Conservation (phyloP, 1,139 yeast species). For the Diutina siamensis region DNA sequence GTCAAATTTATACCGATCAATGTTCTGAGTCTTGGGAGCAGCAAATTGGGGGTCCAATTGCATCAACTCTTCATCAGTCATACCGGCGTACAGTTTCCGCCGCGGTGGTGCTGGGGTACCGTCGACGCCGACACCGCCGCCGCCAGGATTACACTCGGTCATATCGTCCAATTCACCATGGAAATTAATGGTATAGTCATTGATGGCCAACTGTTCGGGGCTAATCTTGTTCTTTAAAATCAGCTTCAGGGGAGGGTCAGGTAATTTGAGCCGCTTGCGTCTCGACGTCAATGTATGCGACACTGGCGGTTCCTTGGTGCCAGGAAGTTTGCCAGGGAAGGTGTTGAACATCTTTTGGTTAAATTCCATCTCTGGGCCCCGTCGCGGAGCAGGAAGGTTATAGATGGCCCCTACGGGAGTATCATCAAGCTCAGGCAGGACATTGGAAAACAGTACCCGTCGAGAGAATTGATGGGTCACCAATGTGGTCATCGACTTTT, state of each 20-base stretch:
- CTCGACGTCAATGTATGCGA: not conserved
- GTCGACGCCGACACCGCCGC: not conserved
- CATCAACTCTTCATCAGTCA: slow-evolving; percentile 55
- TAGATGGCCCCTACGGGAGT: not conserved
- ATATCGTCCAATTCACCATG: slow-evolving; percentile 11
- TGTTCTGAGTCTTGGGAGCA: not conserved
- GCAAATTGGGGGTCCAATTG: slow-evolving; percentile 18
- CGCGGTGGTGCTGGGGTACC: slow-evolving; percentile 12
- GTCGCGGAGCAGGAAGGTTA: not conserved
- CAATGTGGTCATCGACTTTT: not conserved
- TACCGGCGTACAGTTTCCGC: slow-evolving; percentile 46
- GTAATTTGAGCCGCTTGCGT: slow-evolving; percentile 12
- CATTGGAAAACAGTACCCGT: slow-evolving; percentile 35
- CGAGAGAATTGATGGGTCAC: slow-evolving; percentile 14
- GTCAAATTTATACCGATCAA: slow-evolving; percentile 17
- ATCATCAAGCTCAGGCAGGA: slow-evolving; percentile 19
- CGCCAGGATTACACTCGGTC: not conserved
- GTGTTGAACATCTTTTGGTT: slow-evolving; percentile 1
- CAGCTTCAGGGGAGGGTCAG: slow-evolving; percentile 27
- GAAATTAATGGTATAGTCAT: slow-evolving; percentile 10
- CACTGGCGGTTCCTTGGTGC: not conserved
- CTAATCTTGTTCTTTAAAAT: slow-evolving; percentile 30
- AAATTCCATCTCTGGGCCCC: not conserved
- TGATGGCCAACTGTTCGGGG: slow-evolving; percentile 19
- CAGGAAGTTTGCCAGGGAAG: not conserved